These are phyloP conservation scores for Erodium maritimum DNA, from an alignment of 345 rosid species.

Conservation along the genomic window DNA sequence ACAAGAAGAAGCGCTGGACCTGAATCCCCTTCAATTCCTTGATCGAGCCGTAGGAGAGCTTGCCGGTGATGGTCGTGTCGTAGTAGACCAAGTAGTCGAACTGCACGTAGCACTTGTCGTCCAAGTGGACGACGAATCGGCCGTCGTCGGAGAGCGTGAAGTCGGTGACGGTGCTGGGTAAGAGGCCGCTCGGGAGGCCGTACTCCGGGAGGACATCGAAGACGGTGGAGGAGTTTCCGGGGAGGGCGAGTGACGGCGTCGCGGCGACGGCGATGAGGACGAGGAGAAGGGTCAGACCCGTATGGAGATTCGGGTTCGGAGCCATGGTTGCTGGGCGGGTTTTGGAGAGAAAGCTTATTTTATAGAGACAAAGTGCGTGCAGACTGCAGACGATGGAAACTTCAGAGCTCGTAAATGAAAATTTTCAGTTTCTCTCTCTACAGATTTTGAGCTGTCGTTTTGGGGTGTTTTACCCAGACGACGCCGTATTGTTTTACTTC, in stretches of 20 bases:
- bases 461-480: too few relatives aligned
- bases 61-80: slow-evolving; percentile 54
- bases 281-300: slow-evolving; percentile 6
- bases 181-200: slow-evolving; percentile 82
- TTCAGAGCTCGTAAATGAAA: too few relatives aligned
- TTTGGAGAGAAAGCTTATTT: too few relatives aligned
- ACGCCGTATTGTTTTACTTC: too few relatives aligned
- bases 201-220: slow-evolving; percentile 72
- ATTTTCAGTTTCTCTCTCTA: too few relatives aligned
- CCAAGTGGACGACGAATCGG: slow-evolving; percentile 38
- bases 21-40: slow-evolving; percentile 66
- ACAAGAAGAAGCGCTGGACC: slow-evolving; percentile 57
- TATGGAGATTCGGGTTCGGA: too few relatives aligned
- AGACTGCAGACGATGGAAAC: too few relatives aligned
- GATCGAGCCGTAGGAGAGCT: slow-evolving; percentile 63
- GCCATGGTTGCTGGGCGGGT: too few relatives aligned
- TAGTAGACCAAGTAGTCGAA: slow-evolving; percentile 83
- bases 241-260: not conserved
- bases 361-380: too few relatives aligned
- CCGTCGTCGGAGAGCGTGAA: slow-evolving; percentile 64
- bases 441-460: too few relatives aligned
- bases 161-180: slow-evolving; percentile 46
- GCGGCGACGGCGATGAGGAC: slow-evolving; percentile 10
- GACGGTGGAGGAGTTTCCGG: slow-evolving; percentile 26
- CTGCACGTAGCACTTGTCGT: slow-evolving; percentile 45